Evolutionary conservation across 2,329 filamentous ascomycete genomes (phyloP), one percentile per base, ranked within the genome.

Genomic region (Phaeosphaeria sp.): DNA sequence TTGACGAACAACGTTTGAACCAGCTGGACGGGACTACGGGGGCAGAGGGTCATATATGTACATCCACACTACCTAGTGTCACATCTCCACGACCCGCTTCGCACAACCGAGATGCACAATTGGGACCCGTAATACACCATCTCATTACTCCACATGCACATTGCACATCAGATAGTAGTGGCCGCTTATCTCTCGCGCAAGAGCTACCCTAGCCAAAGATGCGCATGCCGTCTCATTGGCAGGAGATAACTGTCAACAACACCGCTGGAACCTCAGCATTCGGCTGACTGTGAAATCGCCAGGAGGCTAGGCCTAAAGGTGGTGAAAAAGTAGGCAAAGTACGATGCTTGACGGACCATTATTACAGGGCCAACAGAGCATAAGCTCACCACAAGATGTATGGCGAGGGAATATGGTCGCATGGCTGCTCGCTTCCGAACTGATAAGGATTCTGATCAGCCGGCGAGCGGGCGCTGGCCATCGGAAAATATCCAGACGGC

Each of bases 361-460:
- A 36, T 36, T 36, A 36, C 30, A 36, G 30, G 30, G 30, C 30
- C 9, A 36, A 36, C 30, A 36, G 13, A 36, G 30, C 30, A 36
- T 36, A 36, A 36, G 30, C 30, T 7, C 30, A 36, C 13, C 30
- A 11, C 11, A 11, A 36, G 6, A 18, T 9, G 20, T 11, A 20
- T 11, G n/a, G 41, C 41, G 41, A 15, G 17, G 7, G 41, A 18
- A 13, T 36, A 15, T 36, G 41, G 5, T 43, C 41, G 41, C 41
- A 20, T 43, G 41, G 41, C 41, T 43, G 41, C 30, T 36, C 52
- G 60, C 64, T 56, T 65, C 52, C 49, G 48, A 30, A 36, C 65
- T 62, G 66, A 69, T 69, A 70, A 70, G 64, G 30, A 36, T 36
- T 36, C 9, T 13, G 3, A 7, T 15, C 7, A 15, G 30, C 30